Conservation (phyloP, 2,329 filamentous ascomycete species). For the Monosporascus sp. region DNA sequence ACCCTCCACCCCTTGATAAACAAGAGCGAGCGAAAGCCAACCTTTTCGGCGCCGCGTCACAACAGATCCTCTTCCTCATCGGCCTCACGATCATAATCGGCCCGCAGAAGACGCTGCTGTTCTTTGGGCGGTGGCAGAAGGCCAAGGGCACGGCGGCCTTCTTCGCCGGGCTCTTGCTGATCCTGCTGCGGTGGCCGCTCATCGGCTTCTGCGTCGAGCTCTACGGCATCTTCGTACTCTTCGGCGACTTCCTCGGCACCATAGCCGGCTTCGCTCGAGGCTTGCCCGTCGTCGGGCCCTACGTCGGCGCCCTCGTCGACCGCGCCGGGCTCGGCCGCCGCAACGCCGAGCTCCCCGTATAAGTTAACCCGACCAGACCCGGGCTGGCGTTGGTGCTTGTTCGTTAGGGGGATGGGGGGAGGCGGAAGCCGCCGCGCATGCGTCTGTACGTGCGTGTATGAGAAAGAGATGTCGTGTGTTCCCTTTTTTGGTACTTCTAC, state of each 20-base stretch:
- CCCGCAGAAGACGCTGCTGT: slow-evolving; percentile 79
- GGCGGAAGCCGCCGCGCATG: no score
- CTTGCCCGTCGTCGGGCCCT: slow-evolving; percentile 79
- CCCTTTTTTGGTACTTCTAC: no score
- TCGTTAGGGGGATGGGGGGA: no score
- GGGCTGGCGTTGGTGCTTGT: not conserved
- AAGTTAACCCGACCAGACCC: slow-evolving; percentile 20
- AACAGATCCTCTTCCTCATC: slow-evolving; percentile 91
- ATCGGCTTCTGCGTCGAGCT: slow-evolving; percentile 86
- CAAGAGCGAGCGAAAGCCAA: no score
- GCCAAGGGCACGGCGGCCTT: slow-evolving; percentile 88
- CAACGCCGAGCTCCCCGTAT: slow-evolving; percentile 75
- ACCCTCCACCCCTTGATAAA: slow-evolving; percentile 1
- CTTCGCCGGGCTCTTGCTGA: slow-evolving; percentile 73
- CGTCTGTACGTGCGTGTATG: no score
- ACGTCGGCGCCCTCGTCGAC: slow-evolving; percentile 71
- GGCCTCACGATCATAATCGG: slow-evolving; percentile 96
- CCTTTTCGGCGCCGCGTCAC: slow-evolving; percentile 7
- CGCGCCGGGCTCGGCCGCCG: slow-evolving; percentile 60
- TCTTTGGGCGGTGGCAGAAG: slow-evolving; percentile 93
- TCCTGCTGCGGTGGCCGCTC: slow-evolving; percentile 84
- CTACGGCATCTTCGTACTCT: slow-evolving; percentile 88
- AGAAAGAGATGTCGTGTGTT: no score
- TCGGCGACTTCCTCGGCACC: slow-evolving; percentile 93
- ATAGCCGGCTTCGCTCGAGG: slow-evolving; percentile 83